phyloP scores from a whole-genome alignment of 1,139 yeast species.

The Blastobotrys petasosporus region DNA sequence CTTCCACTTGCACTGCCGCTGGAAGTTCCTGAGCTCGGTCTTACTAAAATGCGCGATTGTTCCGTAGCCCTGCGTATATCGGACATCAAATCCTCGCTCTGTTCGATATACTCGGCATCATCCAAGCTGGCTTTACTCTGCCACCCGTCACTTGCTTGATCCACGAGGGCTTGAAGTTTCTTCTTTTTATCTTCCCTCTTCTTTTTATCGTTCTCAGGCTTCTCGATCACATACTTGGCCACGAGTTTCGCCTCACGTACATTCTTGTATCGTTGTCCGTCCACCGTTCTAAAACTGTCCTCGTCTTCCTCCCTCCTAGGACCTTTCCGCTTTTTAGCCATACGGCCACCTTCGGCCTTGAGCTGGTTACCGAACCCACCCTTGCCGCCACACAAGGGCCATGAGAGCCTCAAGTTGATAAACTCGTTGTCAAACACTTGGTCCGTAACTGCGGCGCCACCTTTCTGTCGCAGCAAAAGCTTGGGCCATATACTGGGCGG shows the following conservation, averaged over 20 bases:
- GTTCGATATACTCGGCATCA: constrained; percentile 36
- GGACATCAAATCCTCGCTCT: constrained; percentile 28
- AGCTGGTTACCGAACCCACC: constrained; percentile 47
- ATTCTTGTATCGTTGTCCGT: constrained; percentile 36
- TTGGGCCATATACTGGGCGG: constrained; percentile 4
- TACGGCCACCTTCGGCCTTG: constrained; percentile 38
- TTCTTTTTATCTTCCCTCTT: constrained; percentile 32
- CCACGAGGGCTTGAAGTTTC: constrained; percentile 32
- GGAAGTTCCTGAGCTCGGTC: not conserved
- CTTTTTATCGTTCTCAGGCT: constrained; percentile 23
- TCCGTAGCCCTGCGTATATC: constrained; percentile 6
- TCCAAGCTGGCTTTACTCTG: constrained; percentile 27
- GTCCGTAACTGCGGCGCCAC: constrained; percentile 1
- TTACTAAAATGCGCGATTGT: not conserved
- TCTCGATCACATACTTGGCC: constrained; percentile 32
- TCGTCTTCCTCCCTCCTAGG: constrained; percentile 22
- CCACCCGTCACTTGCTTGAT: constrained; percentile 19
- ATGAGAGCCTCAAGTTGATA: constrained; percentile 14
- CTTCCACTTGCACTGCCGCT: not conserved
- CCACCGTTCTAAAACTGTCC: constrained; percentile 36
- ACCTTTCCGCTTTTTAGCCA: constrained; percentile 29
- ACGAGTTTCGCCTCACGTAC: constrained; percentile 34
- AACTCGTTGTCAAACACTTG: not conserved
- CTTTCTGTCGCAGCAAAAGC: not conserved
- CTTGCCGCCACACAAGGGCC: constrained; percentile 42